Conservation (phyloP, 257 asterid species). For the Nyctanthes arbortristis region DNA sequence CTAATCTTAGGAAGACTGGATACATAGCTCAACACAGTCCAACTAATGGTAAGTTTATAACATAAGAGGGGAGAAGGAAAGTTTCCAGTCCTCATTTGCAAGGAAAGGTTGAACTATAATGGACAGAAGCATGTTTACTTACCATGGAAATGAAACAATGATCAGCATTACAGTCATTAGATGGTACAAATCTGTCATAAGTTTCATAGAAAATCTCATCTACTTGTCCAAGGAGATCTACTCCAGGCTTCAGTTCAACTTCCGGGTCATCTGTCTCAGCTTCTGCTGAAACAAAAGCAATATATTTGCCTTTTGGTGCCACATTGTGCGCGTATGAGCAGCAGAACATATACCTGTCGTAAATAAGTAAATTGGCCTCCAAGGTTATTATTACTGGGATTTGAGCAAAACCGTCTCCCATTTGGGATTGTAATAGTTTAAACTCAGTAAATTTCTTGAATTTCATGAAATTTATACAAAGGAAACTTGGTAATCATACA, state of each 20-base stretch:
- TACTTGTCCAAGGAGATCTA: constrained; percentile 83
- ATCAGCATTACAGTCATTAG: constrained; percentile 51
- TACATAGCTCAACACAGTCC: not conserved
- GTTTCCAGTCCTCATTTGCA: not conserved
- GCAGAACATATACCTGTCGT: constrained; percentile 87
- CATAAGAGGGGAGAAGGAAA: not conserved
- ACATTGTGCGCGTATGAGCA: constrained; percentile 93
- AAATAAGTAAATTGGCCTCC: not conserved
- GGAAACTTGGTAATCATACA: constrained; percentile 49
- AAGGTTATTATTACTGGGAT: not conserved
- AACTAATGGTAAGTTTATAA: not conserved
- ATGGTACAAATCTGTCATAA: constrained; percentile 74
- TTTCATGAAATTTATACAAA: not conserved
- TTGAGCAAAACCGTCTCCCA: not conserved
- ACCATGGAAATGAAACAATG: constrained; percentile 75
- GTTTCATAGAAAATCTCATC: constrained; percentile 94
- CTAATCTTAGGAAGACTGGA: not conserved
- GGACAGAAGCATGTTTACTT: constrained; percentile 19
- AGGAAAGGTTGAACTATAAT: not conserved
- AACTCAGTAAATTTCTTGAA: not conserved
- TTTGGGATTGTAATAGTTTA: not conserved
- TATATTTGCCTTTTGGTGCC: constrained; percentile 87
- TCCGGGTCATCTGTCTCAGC: constrained; percentile 91
- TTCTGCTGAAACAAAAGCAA: constrained; percentile 83
- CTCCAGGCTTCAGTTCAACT: constrained; percentile 90